Conservation (phyloP, 1,284 basidiomycete genomes). For the Binderoboletus segoi region DNA sequence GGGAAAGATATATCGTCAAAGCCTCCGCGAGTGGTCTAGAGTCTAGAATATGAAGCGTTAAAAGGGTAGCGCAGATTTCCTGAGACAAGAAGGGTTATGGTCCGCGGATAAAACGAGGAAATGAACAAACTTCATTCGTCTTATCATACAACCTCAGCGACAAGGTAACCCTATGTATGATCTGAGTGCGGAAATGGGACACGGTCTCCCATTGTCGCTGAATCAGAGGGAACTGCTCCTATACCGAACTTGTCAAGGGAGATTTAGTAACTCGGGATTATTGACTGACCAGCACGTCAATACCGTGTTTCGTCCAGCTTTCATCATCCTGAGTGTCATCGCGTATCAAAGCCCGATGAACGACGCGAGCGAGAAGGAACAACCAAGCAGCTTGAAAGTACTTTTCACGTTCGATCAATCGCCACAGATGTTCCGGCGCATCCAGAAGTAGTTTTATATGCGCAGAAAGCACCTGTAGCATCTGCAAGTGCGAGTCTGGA, state of each 20-base stretch:
- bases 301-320: slow-evolving; percentile 60
- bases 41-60: slow-evolving; percentile 84
- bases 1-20: slow-evolving; percentile 67
- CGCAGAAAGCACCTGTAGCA: slow-evolving; percentile 77
- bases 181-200: slow-evolving; percentile 81
- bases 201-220: slow-evolving; percentile 90
- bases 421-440: slow-evolving; percentile 87
- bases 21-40: slow-evolving; percentile 76
- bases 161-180: slow-evolving; percentile 78
- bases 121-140: slow-evolving; percentile 49
- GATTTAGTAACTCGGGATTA: not conserved
- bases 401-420: slow-evolving; percentile 75
- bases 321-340: slow-evolving; percentile 63
- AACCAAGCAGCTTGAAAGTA: slow-evolving; percentile 85
- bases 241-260: slow-evolving; percentile 10
- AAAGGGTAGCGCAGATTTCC: slow-evolving; percentile 73
- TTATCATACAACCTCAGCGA: slow-evolving; percentile 62
- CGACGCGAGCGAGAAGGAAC: slow-evolving; percentile 82
- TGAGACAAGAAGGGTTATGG: slow-evolving; percentile 32
- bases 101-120: not conserved
- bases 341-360: slow-evolving; percentile 65
- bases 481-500: slow-evolving; percentile 67
- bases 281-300: slow-evolving; percentile 60
- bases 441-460: slow-evolving; percentile 88
- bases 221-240: slow-evolving; percentile 82